These are phyloP conservation scores for Calocybe gangraenosa DNA, from an alignment of 768 basidiomycete genomes.

Conservation along the genomic window DNA sequence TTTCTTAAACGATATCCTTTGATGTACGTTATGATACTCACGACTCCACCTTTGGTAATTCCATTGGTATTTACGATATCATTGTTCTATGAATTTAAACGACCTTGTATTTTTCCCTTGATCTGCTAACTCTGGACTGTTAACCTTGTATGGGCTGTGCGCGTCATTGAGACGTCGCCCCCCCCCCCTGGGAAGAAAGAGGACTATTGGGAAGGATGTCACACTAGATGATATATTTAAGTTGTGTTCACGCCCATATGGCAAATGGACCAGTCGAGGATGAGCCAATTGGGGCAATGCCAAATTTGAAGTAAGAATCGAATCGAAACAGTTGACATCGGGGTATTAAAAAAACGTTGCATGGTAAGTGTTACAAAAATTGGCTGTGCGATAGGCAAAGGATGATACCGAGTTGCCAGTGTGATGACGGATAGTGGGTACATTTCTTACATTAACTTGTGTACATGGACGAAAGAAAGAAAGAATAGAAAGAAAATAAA, in stretches of 20 bases:
- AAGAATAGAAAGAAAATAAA: background rate
- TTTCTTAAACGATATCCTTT: conserved; percentile 25
- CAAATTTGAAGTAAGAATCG: conserved; percentile 4
- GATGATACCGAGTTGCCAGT: too few species aligned
- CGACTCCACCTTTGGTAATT: conserved; percentile 20
- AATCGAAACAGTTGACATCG: conserved; percentile 4
- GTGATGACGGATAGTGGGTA: too few species aligned
- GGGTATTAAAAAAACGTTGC: conserved; percentile 50
- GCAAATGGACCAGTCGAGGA: conserved; percentile 8
- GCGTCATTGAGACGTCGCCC: conserved; percentile 3
- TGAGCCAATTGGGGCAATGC: conserved; percentile 16
- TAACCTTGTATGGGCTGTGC: conserved; percentile 3
- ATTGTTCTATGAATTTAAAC: conserved; percentile 6
- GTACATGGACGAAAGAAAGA: too few species aligned
- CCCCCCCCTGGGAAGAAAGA: too few species aligned
- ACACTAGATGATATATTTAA: conserved; percentile 13
- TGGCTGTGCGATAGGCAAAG: too few species aligned
- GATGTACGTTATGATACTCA: conserved; percentile 31
- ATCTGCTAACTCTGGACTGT: conserved; percentile 10
- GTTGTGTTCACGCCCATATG: conserved; percentile 14
- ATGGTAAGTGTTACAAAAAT: conserved; percentile 15
- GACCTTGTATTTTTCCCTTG: conserved; percentile 3
- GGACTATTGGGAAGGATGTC: conserved; percentile 5
- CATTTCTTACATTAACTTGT: background rate
- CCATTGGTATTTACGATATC: conserved; percentile 23